Percentiles rank a stretch among this genome's conserved stretches.
phyloP scores from a whole-genome alignment of 441 rosid genomes.

The Biscutella laevigata region DNA sequence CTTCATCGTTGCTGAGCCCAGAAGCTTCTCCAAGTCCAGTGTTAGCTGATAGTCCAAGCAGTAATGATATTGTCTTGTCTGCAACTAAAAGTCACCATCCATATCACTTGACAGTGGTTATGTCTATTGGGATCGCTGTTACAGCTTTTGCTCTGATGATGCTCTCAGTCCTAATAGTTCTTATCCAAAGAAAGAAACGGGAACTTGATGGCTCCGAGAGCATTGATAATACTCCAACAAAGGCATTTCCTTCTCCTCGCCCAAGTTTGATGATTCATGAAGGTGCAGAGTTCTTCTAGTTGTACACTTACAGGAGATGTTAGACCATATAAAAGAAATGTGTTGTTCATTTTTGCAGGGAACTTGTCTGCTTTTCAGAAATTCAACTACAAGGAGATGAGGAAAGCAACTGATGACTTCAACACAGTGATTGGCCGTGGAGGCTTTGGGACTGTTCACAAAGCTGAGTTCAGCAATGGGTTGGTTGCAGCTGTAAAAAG shows the following conservation, averaged over 20 bases:
- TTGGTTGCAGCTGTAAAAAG: conserved; percentile 65
- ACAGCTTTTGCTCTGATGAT: conserved; percentile 46
- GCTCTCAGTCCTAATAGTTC: conserved; percentile 52
- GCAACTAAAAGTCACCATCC: conserved; percentile 37
- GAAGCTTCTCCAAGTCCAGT: conserved; percentile 51
- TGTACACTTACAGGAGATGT: neutral
- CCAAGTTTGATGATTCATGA: conserved; percentile 46
- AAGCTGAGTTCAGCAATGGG: conserved; percentile 66
- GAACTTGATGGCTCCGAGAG: conserved; percentile 52
- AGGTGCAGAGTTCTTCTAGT: conserved; percentile 33
- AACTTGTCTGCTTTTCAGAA: conserved; percentile 50
- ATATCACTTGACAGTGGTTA: conserved; percentile 59
- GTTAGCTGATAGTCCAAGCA: conserved; percentile 63
- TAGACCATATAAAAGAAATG: neutral
- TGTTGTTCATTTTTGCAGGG: conserved; percentile 35
- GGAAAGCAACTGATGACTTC: conserved; percentile 71
- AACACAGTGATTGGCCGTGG: conserved; percentile 66
- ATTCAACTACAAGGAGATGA: conserved; percentile 71
- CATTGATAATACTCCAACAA: conserved; percentile 35
- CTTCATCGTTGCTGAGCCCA: conserved; percentile 43
- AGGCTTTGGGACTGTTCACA: conserved; percentile 83
- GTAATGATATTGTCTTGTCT: conserved; percentile 33
- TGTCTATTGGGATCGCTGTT: conserved; percentile 60
- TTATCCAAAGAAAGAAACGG: conserved; percentile 57
- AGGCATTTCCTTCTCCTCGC: conserved; percentile 42